Conservation (phyloP, 306 rosid species). For the Fagus crenata region DNA sequence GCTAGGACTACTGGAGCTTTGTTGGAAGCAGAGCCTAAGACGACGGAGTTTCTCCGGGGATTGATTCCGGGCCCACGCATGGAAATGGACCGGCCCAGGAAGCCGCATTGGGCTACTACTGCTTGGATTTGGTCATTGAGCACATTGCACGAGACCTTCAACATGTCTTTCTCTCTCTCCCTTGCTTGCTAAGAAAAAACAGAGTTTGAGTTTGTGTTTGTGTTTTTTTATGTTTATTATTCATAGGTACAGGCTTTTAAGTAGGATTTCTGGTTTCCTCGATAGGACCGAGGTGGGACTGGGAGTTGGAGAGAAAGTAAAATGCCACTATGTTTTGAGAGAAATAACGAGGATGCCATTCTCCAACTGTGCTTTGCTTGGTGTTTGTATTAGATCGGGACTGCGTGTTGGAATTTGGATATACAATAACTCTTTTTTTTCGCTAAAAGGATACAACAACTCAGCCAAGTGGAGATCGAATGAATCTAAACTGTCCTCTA, state of each 20-base stretch:
- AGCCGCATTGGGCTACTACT: constrained; percentile 61
- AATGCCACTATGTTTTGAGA: constrained; percentile 15
- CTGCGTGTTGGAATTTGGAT: no score
- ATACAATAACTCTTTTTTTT: no score
- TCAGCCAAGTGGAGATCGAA: background rate
- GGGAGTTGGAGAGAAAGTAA: background rate
- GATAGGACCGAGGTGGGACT: constrained; percentile 41
- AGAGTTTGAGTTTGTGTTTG: background rate
- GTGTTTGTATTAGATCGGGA: no score
- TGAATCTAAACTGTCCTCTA: no score
- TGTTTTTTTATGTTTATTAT: background rate
- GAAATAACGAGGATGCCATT: constrained; percentile 35
- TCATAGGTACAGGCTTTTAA: no score
- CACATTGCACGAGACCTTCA: constrained; percentile 73
- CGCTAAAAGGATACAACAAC: no score
- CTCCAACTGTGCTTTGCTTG: background rate
- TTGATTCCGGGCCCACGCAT: background rate
- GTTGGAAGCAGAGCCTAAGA: constrained; percentile 33
- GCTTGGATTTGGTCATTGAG: constrained; percentile 56
- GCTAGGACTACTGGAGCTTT: background rate
- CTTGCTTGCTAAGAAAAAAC: background rate
- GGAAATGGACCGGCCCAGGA: constrained; percentile 34
- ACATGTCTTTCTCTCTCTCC: constrained; percentile 39
- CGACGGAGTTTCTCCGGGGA: constrained; percentile 34
- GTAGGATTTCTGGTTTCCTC: background rate